Percentiles rank a stretch among this genome's conserved stretches.
Conservation (phyloP, 768 basidiomycete species). For the Tylopilus vinaceipallidus region DNA sequence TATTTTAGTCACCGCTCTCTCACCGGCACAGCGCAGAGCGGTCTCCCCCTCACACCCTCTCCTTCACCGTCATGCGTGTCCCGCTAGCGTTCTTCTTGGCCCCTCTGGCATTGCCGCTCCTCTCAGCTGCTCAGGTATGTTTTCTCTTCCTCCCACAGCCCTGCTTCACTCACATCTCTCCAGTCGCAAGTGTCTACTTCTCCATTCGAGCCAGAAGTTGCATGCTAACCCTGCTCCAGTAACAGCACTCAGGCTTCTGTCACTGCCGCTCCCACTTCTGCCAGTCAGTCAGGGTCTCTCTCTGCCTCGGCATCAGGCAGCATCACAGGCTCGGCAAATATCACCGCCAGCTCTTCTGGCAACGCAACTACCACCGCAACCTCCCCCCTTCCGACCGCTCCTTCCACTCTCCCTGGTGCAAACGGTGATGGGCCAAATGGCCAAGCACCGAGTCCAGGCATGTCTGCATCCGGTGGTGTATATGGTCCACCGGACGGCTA, state of each 20-base stretch:
- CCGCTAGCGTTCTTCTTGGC: constrained; percentile 29
- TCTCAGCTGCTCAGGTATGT: constrained; percentile 34
- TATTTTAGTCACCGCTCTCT: constrained; percentile 7
- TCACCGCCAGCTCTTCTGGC: constrained; percentile 18
- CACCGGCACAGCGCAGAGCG: constrained; percentile 1
- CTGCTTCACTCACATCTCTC: constrained; percentile 2
- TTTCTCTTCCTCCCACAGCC: neutral
- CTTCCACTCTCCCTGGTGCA: constrained; percentile 50
- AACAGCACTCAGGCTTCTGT: constrained; percentile 42
- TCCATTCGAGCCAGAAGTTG: constrained; percentile 23
- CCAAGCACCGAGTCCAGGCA: constrained; percentile 59
- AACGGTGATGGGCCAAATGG: constrained; percentile 41
- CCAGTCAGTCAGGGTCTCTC: constrained; percentile 20
- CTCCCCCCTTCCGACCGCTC: constrained; percentile 49
- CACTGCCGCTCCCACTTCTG: constrained; percentile 43
- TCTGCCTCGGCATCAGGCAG: constrained; percentile 24
- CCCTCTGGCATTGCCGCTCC: constrained; percentile 25
- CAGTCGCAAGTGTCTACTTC: constrained; percentile 38
- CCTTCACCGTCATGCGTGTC: constrained; percentile 25
- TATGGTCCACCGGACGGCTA: constrained; percentile 71
- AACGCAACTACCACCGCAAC: constrained; percentile 33
- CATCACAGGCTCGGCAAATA: constrained; percentile 19
- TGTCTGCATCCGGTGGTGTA: constrained; percentile 40
- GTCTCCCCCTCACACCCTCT: neutral
- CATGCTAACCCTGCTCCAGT: constrained; percentile 40